phyloP scores from a whole-genome alignment of 768 basidiomycete genomes.

The Fomitopsis pulvina region DNA sequence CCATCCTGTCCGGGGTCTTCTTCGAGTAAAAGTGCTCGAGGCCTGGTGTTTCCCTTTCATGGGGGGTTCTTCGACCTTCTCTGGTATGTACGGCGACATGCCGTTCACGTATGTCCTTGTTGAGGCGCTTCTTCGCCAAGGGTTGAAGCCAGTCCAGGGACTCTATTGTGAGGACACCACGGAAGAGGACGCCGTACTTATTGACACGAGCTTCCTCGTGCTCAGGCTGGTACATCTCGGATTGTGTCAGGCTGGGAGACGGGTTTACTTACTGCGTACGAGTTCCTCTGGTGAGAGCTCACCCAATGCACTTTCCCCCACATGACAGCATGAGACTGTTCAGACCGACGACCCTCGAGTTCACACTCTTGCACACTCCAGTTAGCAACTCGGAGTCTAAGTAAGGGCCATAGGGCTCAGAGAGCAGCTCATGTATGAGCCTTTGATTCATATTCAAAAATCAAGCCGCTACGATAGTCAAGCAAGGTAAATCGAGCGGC shows the following conservation, averaged over 20 bases:
- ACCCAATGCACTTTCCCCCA: conserved; percentile 11
- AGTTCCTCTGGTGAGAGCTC: neutral
- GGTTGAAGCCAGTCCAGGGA: conserved; percentile 44
- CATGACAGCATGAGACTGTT: conserved; percentile 10
- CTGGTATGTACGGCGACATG: conserved; percentile 14
- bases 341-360: conserved; percentile 4
- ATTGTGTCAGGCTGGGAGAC: conserved; percentile 10
- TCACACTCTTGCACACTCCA: conserved; percentile 6
- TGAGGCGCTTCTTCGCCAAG: conserved; percentile 33
- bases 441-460: neutral
- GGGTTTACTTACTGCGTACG: neutral
- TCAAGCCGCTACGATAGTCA: neutral
- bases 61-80: conserved; percentile 24
- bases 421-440: conserved; percentile 5
- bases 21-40: conserved; percentile 15
- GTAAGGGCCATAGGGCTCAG: conserved; percentile 18
- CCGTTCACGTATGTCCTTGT: conserved; percentile 37
- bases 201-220: conserved; percentile 1
- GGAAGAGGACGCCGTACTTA: conserved; percentile 35
- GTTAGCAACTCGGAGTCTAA: conserved; percentile 12
- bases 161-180: conserved; percentile 43
- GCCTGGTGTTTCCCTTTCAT: neutral
- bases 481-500: neutral
- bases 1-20: conserved; percentile 11
- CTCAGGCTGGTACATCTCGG: conserved; percentile 10